These are phyloP conservation scores for Eudorina sp. DNA, from an alignment of 139 green algal species.

Conservation along the genomic window DNA sequence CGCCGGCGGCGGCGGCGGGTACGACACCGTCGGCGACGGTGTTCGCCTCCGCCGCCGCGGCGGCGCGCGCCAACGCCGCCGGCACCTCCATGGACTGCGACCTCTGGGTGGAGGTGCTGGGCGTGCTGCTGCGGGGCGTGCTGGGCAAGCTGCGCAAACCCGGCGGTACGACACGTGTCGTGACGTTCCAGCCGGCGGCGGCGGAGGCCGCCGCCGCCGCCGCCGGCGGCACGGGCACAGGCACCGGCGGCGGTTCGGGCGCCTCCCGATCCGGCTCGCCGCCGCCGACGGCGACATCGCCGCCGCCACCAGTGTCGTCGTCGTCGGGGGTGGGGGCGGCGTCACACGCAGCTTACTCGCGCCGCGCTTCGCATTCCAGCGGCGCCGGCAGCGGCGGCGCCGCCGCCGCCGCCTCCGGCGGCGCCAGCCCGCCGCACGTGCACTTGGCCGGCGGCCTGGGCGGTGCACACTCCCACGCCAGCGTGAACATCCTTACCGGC, in stretches of 20 bases:
- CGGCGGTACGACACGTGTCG: not conserved
- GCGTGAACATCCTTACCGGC: no score
- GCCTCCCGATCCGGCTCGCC: not conserved
- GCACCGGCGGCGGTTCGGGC: no score
- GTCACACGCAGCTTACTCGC: no score
- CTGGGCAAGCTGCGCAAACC: slow-evolving; percentile 3
- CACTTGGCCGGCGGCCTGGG: no score
- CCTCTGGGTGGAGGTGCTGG: slow-evolving; percentile 38
- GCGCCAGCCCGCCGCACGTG: no score
- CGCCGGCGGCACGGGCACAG: no score
- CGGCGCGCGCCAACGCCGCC: not conserved
- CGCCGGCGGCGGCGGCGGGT: not conserved
- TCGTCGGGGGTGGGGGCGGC: no score
- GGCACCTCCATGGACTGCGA: not conserved
- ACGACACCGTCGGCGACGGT: not conserved
- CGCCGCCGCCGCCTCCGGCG: not conserved
- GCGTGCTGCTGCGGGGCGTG: not conserved
- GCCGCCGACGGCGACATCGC: not conserved
- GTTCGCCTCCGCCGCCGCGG: not conserved
- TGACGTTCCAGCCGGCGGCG: not conserved
- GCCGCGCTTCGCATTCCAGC: no score
- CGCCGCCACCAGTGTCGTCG: no score
- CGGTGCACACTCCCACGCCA: no score
- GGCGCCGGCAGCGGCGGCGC: no score
- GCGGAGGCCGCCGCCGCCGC: not conserved